Conservation (phyloP, 257 asterid genomes). For the Solanum piurae region DNA sequence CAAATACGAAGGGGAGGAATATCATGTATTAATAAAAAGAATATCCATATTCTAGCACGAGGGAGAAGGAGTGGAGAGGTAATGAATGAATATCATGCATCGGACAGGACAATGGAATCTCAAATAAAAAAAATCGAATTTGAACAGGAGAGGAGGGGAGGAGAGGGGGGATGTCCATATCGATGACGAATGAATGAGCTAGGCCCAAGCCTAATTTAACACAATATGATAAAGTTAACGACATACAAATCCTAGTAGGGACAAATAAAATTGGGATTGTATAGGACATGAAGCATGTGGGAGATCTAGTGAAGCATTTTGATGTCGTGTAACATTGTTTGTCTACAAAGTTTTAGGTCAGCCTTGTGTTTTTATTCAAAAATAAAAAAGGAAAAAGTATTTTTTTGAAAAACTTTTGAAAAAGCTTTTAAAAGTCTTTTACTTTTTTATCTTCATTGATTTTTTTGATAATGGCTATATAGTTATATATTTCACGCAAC, state of each 20-base stretch:
- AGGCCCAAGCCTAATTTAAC: not conserved
- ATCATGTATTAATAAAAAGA: not conserved
- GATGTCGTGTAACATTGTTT: not conserved
- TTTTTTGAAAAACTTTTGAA: not conserved
- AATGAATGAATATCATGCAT: not conserved
- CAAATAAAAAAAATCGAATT: too few species aligned
- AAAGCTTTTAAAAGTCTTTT: not conserved
- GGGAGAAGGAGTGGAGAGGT: rapidly evolving
- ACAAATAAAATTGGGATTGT: not conserved
- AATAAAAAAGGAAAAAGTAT: not conserved
- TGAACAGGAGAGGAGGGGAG: not conserved
- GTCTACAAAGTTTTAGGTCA: not conserved
- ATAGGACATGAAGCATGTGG: conserved; percentile 17
- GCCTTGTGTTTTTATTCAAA: not conserved
- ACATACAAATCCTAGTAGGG: not conserved
- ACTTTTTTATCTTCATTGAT: not conserved
- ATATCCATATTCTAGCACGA: not conserved
- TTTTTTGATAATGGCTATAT: not conserved
- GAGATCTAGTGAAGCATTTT: not conserved
- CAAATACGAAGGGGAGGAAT: not conserved
- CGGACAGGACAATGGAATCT: not conserved
- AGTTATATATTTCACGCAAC: not conserved
- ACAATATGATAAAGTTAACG: not conserved
- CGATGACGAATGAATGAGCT: not conserved
- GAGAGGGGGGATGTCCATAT: not conserved